Base-by-base conservation (phyloP, 1,284 basidiomycete genomes). In the Naganishia sp. region DNA sequence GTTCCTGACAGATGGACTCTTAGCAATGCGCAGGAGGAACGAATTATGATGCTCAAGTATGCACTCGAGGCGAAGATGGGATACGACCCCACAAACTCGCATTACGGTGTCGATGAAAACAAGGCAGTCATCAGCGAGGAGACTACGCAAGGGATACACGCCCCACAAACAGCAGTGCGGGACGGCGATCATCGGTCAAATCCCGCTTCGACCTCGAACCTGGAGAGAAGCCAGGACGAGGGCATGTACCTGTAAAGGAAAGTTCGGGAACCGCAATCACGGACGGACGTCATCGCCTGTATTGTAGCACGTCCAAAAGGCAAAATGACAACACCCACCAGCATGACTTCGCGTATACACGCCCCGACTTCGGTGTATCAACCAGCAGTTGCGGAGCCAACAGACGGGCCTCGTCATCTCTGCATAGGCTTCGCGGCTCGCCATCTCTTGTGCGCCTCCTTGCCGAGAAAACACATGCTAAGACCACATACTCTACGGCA, bases 11-110 rank as follows among this genome's bases (percentile, higher is more conserved):
- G 47, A 28, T 28, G 7, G 21, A 18, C 3, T 13, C n/a, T 23
- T 23, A 67, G 66, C 21, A 56, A 63, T 25, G 41, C 60, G 1
- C 67, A 68, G 23, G 43, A 64, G 42, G 67, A 68, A 21, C 54
- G 67, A 39, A 65, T 68, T 17, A 39, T 55, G 6, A 13, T 68
- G 32, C 43, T 68, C 25, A 68, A 56, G 28, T 25, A 52, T n/a
- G 67, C 67, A 10, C 47, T 68, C 45, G 51, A 55, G 42, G 39
- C 35, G 28, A 64, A 68, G 32, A 60, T 68, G 39, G 67, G 63
- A 10, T 55, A 45, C n/a, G 67, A 68, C 47, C 63, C 62, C 2
- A 58, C 57, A 13, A 55, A 49, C 39, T 56, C 56, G 32, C 57
- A 66, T 42, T 61, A 61, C 21, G 43, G 55, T 1, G 18, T 46